Conservation (phyloP, 2,329 filamentous ascomycete genomes). For the Colletotrichum chlorophyti region DNA sequence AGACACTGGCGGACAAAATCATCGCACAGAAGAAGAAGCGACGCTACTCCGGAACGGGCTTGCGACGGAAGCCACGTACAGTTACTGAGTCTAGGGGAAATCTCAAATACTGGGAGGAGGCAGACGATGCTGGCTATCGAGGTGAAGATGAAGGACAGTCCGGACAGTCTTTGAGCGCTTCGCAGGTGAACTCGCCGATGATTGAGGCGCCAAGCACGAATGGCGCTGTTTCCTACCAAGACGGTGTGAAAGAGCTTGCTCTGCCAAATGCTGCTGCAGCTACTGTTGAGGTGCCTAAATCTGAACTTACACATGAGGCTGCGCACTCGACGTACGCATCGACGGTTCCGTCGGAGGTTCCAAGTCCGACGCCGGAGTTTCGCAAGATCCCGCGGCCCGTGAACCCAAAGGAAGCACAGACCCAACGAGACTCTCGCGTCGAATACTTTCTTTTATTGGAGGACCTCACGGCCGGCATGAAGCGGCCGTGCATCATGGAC, state of each 20-base stretch:
- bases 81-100: constrained; percentile 75
- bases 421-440: constrained; percentile 68
- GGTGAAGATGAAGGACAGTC: constrained; percentile 63
- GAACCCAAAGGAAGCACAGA: constrained; percentile 80
- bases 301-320: neutral
- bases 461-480: constrained; percentile 96
- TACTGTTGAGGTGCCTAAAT: neutral
- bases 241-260: neutral
- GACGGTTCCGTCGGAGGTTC: constrained; percentile 40
- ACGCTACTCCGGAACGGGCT: constrained; percentile 86
- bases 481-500: constrained; percentile 93
- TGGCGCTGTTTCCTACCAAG: neutral
- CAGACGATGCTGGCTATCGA: constrained; percentile 82
- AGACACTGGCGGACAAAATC: constrained; percentile 54
- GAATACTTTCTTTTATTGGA: constrained; percentile 94
- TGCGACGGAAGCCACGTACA: constrained; percentile 76
- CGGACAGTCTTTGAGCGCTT: constrained; percentile 13
- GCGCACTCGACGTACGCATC: constrained; percentile 21
- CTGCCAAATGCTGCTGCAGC: constrained; percentile 11
- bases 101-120: constrained; percentile 89
- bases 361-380: constrained; percentile 46
- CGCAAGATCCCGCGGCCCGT: constrained; percentile 64
- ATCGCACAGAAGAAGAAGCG: constrained; percentile 59
- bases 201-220: constrained; percentile 20
- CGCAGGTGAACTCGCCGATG: constrained; percentile 27